These are phyloP conservation scores for Hirsutella rhossiliensis DNA, from an alignment of 2,329 filamentous ascomycete species.

Conservation along the genomic window DNA sequence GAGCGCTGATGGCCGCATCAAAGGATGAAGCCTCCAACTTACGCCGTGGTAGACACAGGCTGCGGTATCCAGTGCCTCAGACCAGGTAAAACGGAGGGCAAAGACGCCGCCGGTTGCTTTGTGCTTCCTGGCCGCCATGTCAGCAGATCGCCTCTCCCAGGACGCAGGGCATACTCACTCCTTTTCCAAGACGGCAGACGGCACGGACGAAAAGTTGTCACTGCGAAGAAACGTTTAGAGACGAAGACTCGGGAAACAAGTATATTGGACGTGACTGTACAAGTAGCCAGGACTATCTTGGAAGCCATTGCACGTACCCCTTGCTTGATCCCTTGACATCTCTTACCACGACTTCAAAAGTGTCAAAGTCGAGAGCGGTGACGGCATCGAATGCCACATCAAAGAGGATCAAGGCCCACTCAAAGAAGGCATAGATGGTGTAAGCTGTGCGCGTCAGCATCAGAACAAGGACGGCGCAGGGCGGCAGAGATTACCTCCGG, in stretches of 20 bases:
- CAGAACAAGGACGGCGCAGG: neutral
- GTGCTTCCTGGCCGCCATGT: constrained; percentile 48
- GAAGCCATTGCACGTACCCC: constrained; percentile 98
- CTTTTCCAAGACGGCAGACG: constrained; percentile 50
- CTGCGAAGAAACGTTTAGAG: constrained; percentile 34
- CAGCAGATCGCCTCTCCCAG: constrained; percentile 5
- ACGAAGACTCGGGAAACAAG: constrained; percentile 16
- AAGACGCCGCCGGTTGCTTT: constrained; percentile 61
- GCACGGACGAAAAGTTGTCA: constrained; percentile 32
- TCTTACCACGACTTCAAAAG: constrained; percentile 77
- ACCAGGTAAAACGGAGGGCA: constrained; percentile 58
- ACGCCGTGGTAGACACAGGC: constrained; percentile 90
- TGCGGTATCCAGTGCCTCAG: constrained; percentile 63
- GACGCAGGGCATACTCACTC: constrained; percentile 44
- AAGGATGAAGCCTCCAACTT: constrained; percentile 21
- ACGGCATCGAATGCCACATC: constrained; percentile 96
- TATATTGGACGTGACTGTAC: constrained; percentile 20
- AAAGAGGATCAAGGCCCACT: constrained; percentile 89
- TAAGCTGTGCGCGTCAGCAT: constrained; percentile 52
- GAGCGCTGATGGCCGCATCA: neutral
- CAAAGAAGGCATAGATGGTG: constrained; percentile 94
- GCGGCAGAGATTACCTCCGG: constrained; percentile 59
- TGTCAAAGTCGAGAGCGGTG: constrained; percentile 81
- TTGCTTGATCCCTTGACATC: constrained; percentile 84
- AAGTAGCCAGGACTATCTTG: constrained; percentile 52